Conservation (phyloP, 1,284 basidiomycete species). For the Leccinum pachyderme region DNA sequence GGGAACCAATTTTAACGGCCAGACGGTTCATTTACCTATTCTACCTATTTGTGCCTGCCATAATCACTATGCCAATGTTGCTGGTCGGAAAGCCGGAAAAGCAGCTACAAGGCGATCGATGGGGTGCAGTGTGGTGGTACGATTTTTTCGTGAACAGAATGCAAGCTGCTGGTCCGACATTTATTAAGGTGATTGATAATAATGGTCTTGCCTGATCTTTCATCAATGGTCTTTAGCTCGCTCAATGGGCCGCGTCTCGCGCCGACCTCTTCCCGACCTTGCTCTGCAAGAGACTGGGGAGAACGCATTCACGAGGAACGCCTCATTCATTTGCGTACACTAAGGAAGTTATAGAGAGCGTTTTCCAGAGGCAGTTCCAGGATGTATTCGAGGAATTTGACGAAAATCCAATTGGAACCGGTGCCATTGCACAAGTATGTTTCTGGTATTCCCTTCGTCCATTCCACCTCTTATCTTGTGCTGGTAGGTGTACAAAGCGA, state of each 20-base stretch:
- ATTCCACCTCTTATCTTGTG: slow-evolving; percentile 2
- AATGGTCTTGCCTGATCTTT: slow-evolving; percentile 2
- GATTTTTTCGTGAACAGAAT: slow-evolving; percentile 84
- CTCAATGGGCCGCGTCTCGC: slow-evolving; percentile 97
- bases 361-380: slow-evolving; percentile 81
- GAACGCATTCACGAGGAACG: slow-evolving; percentile 86
- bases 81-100: slow-evolving; percentile 67
- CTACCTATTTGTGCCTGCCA: slow-evolving; percentile 84
- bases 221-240: slow-evolving; percentile 55
- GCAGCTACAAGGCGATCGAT: slow-evolving; percentile 64
- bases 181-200: slow-evolving; percentile 77
- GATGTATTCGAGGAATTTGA: slow-evolving; percentile 94
- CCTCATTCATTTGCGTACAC: slow-evolving; percentile 86
- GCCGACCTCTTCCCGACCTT: slow-evolving; percentile 92
- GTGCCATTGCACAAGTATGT: slow-evolving; percentile 92
- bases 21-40: slow-evolving; percentile 85
- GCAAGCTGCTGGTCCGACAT: slow-evolving; percentile 95
- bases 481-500: slow-evolving; percentile 80
- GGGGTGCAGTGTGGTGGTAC: slow-evolving; percentile 97
- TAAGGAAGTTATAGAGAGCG: slow-evolving; percentile 76
- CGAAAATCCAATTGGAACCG: slow-evolving; percentile 88
- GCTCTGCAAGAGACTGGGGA: slow-evolving; percentile 86
- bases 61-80: slow-evolving; percentile 83
- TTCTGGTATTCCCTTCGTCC: not conserved
- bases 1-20: slow-evolving; percentile 87